Conservation (phyloP, 228 moss, liverwort and hornwort genomes). For the Sphagnum magellanicum region DNA sequence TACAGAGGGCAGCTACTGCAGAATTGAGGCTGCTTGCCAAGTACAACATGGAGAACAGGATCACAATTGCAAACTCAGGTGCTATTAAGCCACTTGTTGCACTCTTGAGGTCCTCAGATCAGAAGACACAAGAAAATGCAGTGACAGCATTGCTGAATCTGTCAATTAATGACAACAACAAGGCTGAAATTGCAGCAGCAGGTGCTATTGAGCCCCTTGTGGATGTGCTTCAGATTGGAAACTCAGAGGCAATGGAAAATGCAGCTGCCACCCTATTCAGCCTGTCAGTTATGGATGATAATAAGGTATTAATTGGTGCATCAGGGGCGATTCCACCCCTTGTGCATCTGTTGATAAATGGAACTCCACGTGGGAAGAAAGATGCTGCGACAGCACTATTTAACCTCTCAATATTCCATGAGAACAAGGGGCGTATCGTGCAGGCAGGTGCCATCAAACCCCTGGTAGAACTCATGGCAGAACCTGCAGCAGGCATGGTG, state of each 20-base stretch:
- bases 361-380: slow-evolving; percentile 90
- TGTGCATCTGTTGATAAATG: slow-evolving; percentile 80
- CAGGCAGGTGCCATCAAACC: slow-evolving; percentile 90
- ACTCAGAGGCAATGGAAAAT: slow-evolving; percentile 89
- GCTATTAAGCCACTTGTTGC: slow-evolving; percentile 81
- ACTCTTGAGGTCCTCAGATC: slow-evolving; percentile 64
- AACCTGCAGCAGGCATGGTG: slow-evolving; percentile 97
- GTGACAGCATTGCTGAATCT: slow-evolving; percentile 92
- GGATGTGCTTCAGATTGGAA: slow-evolving; percentile 73
- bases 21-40: slow-evolving; percentile 92
- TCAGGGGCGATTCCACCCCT: slow-evolving; percentile 94
- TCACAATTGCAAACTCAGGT: slow-evolving; percentile 82
- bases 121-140: slow-evolving; percentile 81
- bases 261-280: slow-evolving; percentile 91
- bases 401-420: slow-evolving; percentile 88
- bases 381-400: slow-evolving; percentile 96
- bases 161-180: slow-evolving; percentile 97
- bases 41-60: slow-evolving; percentile 93
- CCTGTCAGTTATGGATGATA: slow-evolving; percentile 95
- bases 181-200: slow-evolving; percentile 86
- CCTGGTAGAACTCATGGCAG: slow-evolving; percentile 93
- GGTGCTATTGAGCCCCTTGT: slow-evolving; percentile 88
- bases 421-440: slow-evolving; percentile 87
- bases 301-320: slow-evolving; percentile 84
- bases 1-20: slow-evolving; percentile 62